Conservation (phyloP, 495 filamentous ascomycete genomes). For the Tuber brumale region DNA sequence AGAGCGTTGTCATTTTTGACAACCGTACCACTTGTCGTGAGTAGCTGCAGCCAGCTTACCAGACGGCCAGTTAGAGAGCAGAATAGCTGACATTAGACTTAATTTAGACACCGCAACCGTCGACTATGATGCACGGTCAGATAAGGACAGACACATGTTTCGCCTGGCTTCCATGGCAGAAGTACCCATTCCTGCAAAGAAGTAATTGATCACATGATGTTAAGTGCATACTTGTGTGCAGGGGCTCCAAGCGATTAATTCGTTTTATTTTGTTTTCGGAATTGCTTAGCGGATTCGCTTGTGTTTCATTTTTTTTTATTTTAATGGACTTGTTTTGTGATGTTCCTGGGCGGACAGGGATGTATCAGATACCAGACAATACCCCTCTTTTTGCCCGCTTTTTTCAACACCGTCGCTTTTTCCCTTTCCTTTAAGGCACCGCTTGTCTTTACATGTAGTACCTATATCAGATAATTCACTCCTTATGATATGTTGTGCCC, state of each 20-base stretch:
- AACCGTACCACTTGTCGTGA: conserved; percentile 54
- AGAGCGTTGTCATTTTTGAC: conserved; percentile 46
- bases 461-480: background rate
- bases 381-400: background rate
- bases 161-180: conserved; percentile 42
- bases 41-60: conserved; percentile 31
- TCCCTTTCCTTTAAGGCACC: background rate
- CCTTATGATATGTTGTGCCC: background rate
- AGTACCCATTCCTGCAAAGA: conserved; percentile 33
- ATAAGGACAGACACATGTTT: conserved; percentile 42
- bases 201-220: conserved; percentile 21
- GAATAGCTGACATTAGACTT: conserved; percentile 15
- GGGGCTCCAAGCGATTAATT: background rate
- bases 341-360: background rate
- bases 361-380: background rate
- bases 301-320: background rate
- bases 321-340: background rate
- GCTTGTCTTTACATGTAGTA: background rate
- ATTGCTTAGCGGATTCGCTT: background rate
- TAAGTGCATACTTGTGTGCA: background rate
- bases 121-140: conserved; percentile 40
- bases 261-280: background rate
- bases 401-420: background rate
- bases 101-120: conserved; percentile 39
- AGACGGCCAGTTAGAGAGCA: conserved; percentile 2